These are phyloP conservation scores for Microthyrium microscopicum DNA, from an alignment of 2,329 filamentous ascomycete species.

Conservation along the genomic window DNA sequence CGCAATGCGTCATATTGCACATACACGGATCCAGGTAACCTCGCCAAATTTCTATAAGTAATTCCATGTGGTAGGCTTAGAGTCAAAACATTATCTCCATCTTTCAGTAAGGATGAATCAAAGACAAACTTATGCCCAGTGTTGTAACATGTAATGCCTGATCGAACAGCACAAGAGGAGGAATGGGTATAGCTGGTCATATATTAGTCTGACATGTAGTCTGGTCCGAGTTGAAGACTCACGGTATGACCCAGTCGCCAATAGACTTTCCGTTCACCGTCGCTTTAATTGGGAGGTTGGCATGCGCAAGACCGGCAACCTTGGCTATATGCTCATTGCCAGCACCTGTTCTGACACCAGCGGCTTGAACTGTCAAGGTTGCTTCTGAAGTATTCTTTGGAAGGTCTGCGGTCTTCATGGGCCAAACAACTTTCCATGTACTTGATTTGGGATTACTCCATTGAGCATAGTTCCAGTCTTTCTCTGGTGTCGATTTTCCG, in stretches of 20 bases:
- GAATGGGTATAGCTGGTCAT: slow-evolving; percentile 34
- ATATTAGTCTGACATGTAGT: slow-evolving; percentile 6
- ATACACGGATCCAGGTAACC: slow-evolving; percentile 39
- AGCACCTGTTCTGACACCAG: slow-evolving; percentile 43
- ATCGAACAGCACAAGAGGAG: slow-evolving; percentile 43
- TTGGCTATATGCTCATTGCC: slow-evolving; percentile 42
- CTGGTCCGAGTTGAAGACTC: slow-evolving; percentile 13
- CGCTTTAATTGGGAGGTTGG: slow-evolving; percentile 36
- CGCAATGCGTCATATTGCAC: slow-evolving; percentile 50
- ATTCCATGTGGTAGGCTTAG: slow-evolving; percentile 43
- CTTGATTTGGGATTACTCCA: slow-evolving; percentile 37
- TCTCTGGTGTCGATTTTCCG: slow-evolving; percentile 30
- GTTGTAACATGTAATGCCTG: slow-evolving; percentile 45
- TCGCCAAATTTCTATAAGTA: slow-evolving; percentile 40
- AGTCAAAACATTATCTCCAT: slow-evolving; percentile 38
- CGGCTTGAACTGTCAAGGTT: slow-evolving; percentile 46
- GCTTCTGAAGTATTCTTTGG: slow-evolving; percentile 18
- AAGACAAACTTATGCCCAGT: slow-evolving; percentile 43
- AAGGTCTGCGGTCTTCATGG: too few relatives aligned
- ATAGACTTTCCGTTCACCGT: slow-evolving; percentile 28
- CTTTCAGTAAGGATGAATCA: slow-evolving; percentile 26
- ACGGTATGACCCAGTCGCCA: slow-evolving; percentile 41
- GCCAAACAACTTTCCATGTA: slow-evolving; percentile 13
- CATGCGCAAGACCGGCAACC: slow-evolving; percentile 35
- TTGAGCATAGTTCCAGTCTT: slow-evolving; percentile 47